These are phyloP conservation scores for Gonium pectorale DNA, from an alignment of 139 green algal species.

Conservation along the genomic window DNA sequence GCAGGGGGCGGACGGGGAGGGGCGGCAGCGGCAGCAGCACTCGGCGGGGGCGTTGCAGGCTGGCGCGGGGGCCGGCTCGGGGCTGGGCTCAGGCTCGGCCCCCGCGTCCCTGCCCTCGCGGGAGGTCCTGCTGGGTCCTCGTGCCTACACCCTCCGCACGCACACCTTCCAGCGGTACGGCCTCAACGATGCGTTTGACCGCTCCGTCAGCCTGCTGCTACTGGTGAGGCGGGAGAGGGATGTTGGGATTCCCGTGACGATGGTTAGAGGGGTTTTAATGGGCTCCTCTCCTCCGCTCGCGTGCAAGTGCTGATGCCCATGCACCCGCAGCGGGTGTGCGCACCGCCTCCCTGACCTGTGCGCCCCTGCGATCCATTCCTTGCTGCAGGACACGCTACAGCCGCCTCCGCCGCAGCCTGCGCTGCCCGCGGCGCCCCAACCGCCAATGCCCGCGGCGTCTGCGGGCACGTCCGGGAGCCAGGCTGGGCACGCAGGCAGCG, in stretches of 20 bases:
- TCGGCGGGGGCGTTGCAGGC: not conserved
- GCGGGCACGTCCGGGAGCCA: not conserved
- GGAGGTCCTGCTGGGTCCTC: not conserved
- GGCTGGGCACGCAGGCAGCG: not conserved
- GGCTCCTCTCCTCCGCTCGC: too few relatives aligned
- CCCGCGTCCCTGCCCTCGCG: not conserved
- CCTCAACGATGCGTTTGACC: constrained; percentile 86
- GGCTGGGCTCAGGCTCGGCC: not conserved
- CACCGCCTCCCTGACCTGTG: too few relatives aligned
- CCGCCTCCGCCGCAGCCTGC: not conserved
- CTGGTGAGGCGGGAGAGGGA: not conserved
- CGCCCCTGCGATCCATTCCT: too few relatives aligned
- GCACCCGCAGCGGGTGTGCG: too few relatives aligned
- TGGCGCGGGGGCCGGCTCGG: not conserved
- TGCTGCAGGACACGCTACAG: constrained; percentile 5
- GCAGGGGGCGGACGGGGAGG: not conserved
- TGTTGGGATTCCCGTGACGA: not conserved
- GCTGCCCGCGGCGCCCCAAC: not conserved
- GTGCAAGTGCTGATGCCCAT: too few relatives aligned
- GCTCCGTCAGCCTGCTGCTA: constrained; percentile 71
- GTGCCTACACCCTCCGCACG: constrained; percentile 29
- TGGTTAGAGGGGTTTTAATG: too few relatives aligned
- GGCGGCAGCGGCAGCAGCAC: not conserved
- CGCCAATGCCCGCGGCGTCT: not conserved
- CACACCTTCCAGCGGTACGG: constrained; percentile 68